These are phyloP conservation scores for Paramecium bursaria DNA, from an alignment of 73 alveolate genomes.

Conservation along the genomic window DNA sequence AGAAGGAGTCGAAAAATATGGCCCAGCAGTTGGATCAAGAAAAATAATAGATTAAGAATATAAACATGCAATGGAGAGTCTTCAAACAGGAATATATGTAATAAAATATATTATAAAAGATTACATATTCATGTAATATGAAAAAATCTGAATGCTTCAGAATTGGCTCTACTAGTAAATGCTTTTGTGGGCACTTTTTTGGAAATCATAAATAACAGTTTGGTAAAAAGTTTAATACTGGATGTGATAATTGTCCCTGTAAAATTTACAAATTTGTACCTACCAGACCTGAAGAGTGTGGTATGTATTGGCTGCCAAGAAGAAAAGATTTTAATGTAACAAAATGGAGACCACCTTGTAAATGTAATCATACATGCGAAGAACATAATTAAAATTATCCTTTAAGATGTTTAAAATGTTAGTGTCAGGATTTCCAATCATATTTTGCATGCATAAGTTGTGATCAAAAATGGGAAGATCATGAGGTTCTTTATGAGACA, in stretches of 20 bases:
- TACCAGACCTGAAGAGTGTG: slow-evolving; percentile 97
- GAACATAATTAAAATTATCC: slow-evolving; percentile 94
- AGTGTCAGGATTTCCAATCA: slow-evolving; percentile 88
- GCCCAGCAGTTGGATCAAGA: slow-evolving; percentile 94
- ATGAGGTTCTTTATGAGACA: slow-evolving; percentile 91
- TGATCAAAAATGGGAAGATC: slow-evolving; percentile 96
- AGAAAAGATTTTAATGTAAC: slow-evolving; percentile 94
- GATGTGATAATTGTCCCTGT: slow-evolving; percentile 93
- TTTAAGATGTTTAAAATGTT: slow-evolving; percentile 90
- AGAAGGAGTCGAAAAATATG: slow-evolving; percentile 77
- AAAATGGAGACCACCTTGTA: slow-evolving; percentile 93
- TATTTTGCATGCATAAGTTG: slow-evolving; percentile 97
- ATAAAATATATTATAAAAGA: slow-evolving; percentile 1
- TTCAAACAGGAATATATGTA: slow-evolving; percentile 81
- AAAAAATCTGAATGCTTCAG: slow-evolving; percentile 84
- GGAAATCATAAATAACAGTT: slow-evolving; percentile 61
- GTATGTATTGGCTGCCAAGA: slow-evolving; percentile 95
- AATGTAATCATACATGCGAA: slow-evolving; percentile 97
- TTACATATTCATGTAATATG: slow-evolving; percentile 76
- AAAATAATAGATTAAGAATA: slow-evolving; percentile 83
- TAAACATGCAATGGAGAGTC: slow-evolving; percentile 81
- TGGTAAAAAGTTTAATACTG: slow-evolving; percentile 73
- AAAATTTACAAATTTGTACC: slow-evolving; percentile 94
- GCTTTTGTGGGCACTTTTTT: slow-evolving; percentile 90
- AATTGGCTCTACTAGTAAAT: slow-evolving; percentile 81